Conservation (phyloP, 2,329 filamentous ascomycete genomes). For the Ceratocystis alfenasii region DNA sequence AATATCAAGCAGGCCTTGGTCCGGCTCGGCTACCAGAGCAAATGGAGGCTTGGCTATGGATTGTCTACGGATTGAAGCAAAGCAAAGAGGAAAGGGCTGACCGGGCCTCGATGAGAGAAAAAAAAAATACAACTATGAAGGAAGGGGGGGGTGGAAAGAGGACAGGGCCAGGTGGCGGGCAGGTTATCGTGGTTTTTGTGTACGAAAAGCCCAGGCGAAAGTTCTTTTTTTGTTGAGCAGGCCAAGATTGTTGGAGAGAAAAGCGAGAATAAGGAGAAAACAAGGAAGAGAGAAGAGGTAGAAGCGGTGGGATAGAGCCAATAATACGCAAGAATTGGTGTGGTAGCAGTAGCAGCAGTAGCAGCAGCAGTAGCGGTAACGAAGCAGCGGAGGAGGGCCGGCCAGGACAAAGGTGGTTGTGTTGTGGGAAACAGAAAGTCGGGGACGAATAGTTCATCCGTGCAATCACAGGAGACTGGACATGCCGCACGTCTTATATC, state of each 20-base stretch:
- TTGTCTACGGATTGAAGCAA: background rate
- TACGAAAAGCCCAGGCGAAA: background rate
- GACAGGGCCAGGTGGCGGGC: background rate
- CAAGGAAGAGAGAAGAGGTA: background rate
- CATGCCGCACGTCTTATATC: slow-evolving; percentile 4
- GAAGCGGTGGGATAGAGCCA: background rate
- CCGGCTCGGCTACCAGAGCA: background rate
- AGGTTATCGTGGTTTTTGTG: background rate
- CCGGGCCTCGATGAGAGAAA: background rate
- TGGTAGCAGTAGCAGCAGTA: background rate
- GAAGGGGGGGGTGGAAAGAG: background rate
- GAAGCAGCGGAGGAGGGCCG: background rate
- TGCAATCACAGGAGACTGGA: background rate
- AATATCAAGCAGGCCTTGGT: background rate
- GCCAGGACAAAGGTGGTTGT: background rate
- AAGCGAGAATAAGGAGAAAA: background rate
- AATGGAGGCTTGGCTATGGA: background rate
- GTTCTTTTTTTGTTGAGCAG: background rate
- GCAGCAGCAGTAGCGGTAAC: background rate
- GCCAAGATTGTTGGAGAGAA: slow-evolving; percentile 1
- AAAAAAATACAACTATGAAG: too few relatives aligned
- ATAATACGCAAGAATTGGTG: too few relatives aligned
- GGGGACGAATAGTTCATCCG: background rate
- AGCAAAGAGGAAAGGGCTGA: background rate
- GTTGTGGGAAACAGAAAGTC: background rate